Conservation (phyloP, 306 rosid genomes). For the Citrullus amarus region DNA sequence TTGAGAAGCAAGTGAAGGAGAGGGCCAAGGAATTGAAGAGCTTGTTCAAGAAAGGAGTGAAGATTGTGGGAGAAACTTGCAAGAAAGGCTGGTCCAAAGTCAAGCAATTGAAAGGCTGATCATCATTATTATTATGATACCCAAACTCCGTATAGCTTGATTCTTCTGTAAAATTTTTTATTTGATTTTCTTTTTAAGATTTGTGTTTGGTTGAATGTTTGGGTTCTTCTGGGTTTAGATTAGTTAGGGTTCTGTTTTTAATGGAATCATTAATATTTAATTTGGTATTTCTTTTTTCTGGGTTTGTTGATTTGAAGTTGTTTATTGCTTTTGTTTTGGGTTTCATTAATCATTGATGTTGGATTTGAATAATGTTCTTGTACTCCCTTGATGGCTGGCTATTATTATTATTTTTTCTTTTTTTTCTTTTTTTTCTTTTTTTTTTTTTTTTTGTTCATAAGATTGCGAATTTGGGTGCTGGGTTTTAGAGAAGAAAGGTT, state of each 20-base stretch:
- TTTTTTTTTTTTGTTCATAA: background rate
- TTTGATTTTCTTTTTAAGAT: background rate
- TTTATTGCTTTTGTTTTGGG: background rate
- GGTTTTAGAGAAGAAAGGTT: background rate
- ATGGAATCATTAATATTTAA: too few species aligned
- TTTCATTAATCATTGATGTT: background rate
- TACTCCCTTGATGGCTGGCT: background rate
- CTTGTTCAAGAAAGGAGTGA: conserved; percentile 46
- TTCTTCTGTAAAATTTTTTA: conserved; percentile 7
- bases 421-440: too few species aligned
- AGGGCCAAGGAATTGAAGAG: conserved; percentile 42
- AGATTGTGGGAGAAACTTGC: conserved; percentile 55
- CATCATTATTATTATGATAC: background rate
- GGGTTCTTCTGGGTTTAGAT: background rate
- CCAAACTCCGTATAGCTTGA: background rate
- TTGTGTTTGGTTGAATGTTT: background rate
- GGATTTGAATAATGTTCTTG: background rate
- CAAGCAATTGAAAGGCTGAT: conserved; percentile 39
- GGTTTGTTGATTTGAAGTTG: background rate
- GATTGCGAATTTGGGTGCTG: background rate
- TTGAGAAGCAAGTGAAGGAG: conserved; percentile 42
- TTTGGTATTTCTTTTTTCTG: background rate
- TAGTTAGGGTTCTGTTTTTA: background rate
- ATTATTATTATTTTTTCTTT: too few species aligned
- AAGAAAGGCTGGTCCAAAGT: conserved; percentile 73